phyloP scores from a whole-genome alignment of 148 eudicot species.

The Bassia scoparia region DNA sequence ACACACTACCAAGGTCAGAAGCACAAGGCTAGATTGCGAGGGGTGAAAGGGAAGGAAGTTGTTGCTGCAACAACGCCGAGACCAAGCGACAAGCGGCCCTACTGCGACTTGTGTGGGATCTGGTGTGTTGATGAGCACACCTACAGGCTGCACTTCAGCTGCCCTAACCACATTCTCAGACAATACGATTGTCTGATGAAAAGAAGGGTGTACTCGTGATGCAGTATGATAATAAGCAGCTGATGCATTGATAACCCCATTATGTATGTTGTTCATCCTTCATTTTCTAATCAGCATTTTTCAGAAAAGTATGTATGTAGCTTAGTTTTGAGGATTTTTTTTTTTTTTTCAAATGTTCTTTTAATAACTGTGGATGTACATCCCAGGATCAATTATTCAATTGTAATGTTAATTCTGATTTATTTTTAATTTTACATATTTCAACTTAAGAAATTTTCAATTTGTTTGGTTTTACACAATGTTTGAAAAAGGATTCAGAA shows the following conservation, averaged over 20 bases:
- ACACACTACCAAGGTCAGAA: slow-evolving; percentile 26
- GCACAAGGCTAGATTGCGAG: slow-evolving; percentile 21
- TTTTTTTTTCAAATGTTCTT: too few species aligned
- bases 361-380: too few species aligned
- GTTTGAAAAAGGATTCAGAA: too few species aligned
- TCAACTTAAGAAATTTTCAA: too few species aligned
- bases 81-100: slow-evolving; percentile 13
- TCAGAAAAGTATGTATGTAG: neutral
- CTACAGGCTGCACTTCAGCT: slow-evolving; percentile 23
- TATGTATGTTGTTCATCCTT: too few species aligned
- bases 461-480: neutral
- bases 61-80: neutral
- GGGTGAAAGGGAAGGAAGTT: slow-evolving; percentile 11
- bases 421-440: too few species aligned
- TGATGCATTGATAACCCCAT: neutral
- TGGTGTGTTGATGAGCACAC: slow-evolving; percentile 28
- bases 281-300: too few species aligned
- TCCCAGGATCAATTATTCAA: too few species aligned
- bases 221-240: neutral
- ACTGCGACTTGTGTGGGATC: slow-evolving; percentile 24
- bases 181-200: slow-evolving; percentile 22
- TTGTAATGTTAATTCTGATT: too few species aligned
- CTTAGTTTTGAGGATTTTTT: neutral
- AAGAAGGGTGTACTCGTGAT: neutral
- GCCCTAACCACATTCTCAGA: slow-evolving; percentile 22